Conservation (phyloP, 1,284 basidiomycete genomes). For the Ustilago curta region DNA sequence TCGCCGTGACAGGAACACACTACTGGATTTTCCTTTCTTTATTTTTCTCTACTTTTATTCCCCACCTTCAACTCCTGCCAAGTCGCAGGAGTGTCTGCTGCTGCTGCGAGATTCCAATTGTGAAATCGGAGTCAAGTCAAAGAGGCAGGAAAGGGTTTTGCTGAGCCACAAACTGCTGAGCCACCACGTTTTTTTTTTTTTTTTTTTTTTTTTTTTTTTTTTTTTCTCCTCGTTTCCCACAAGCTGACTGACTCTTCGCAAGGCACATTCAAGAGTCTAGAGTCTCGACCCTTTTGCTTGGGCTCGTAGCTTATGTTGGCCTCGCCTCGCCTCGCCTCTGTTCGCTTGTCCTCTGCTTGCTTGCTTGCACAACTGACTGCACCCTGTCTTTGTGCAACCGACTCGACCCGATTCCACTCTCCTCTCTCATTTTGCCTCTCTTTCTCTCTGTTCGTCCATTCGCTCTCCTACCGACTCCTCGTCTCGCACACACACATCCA, state of each 20-base stretch:
- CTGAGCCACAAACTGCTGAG: background rate
- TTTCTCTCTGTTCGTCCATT: background rate
- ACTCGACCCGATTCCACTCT: background rate
- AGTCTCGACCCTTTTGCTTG: background rate
- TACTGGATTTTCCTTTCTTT: no score
- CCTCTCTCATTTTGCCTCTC: background rate
- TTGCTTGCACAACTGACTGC: no score
- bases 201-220: no score
- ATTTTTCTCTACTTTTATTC: no score
- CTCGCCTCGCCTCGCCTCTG: background rate
- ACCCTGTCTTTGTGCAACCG: conserved; percentile 1
- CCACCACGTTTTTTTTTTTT: conserved; percentile 6
- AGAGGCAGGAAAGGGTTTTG: background rate
- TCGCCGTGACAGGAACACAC: no score
- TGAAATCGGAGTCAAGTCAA: background rate
- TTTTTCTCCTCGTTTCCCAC: no score
- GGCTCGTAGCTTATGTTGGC: background rate
- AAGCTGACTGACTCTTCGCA: background rate
- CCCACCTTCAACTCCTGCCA: no score
- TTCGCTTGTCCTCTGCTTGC: background rate
- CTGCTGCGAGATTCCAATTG: no score
- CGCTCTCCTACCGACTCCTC: background rate
- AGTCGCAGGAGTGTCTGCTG: no score
- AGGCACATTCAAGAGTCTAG: conserved; percentile 1
- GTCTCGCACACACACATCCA: background rate